phyloP scores from a whole-genome alignment of 140 eudicot genomes.

The Flaveria floridana region DNA sequence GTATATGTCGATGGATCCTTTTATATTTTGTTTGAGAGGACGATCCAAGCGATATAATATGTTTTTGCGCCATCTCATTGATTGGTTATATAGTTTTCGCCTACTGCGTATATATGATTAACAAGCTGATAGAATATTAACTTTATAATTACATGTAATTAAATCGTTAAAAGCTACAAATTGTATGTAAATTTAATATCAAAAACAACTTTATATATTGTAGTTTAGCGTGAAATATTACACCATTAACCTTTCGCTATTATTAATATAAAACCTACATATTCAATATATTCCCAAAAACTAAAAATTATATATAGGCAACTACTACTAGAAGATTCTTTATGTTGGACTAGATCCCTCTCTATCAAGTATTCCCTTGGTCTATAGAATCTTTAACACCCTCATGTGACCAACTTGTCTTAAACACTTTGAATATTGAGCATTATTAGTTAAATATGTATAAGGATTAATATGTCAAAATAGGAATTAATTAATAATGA shows the following conservation, averaged over 20 bases:
- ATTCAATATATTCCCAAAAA: neutral
- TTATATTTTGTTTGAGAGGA: neutral
- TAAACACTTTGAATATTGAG: neutral
- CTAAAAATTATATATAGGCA: neutral
- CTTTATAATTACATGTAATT: neutral
- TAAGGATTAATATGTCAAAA: neutral
- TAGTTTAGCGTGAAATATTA: neutral
- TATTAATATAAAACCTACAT: neutral
- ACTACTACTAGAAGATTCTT: slow-evolving; percentile 1
- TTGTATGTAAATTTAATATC: neutral
- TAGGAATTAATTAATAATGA: neutral
- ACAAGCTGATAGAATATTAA: neutral
- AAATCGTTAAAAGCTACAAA: neutral
- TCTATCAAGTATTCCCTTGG: neutral
- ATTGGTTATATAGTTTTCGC: neutral
- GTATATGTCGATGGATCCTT: neutral
- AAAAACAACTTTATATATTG: neutral
- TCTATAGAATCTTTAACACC: neutral
- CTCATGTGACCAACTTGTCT: slow-evolving; percentile 9
- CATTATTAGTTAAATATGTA: neutral
- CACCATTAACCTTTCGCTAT: neutral
- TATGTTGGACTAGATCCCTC: slow-evolving; percentile 18
- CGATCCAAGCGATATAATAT: neutral
- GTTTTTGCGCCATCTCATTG: neutral
- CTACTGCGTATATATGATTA: neutral